Conservation (phyloP, 306 rosid species). For the Trifolium pratense region DNA sequence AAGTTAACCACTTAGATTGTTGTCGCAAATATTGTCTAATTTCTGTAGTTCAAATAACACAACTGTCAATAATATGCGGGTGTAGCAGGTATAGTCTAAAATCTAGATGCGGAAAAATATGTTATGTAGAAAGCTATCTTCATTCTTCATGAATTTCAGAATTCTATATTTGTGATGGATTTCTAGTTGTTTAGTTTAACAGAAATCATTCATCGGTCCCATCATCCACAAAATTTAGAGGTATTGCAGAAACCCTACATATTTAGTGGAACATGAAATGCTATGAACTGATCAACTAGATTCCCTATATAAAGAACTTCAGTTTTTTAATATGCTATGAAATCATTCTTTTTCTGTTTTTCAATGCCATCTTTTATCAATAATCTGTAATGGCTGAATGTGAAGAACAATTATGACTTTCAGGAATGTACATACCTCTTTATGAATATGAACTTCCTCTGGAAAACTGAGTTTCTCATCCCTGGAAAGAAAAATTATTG, state of each 20-base stretch:
- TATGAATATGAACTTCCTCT: slow-evolving; percentile 68
- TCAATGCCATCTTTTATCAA: slow-evolving; percentile 11
- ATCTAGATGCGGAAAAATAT: slow-evolving; percentile 21
- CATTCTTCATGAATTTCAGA: slow-evolving; percentile 13
- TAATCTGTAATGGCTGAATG: slow-evolving; percentile 2
- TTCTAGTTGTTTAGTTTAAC: slow-evolving; percentile 13
- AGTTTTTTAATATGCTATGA: too few species aligned
- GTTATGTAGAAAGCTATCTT: slow-evolving; percentile 7
- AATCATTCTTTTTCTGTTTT: background rate
- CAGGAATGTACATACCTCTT: slow-evolving; percentile 65
- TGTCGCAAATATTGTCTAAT: background rate
- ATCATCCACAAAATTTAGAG: slow-evolving; percentile 19
- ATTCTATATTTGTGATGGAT: background rate
- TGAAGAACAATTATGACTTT: slow-evolving; percentile 19
- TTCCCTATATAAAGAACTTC: slow-evolving; percentile 23
- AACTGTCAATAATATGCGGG: background rate
- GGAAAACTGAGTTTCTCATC: slow-evolving; percentile 85
- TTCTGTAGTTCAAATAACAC: background rate
- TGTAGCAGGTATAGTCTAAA: slow-evolving; percentile 1
- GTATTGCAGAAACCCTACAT: background rate
- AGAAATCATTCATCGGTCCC: background rate
- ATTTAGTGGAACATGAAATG: slow-evolving; percentile 12
- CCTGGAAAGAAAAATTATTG: slow-evolving; percentile 57
- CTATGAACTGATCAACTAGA: slow-evolving; percentile 26
- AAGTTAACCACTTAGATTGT: background rate